Evolutionary conservation across 805 yeast genomes (phyloP).

Genomic region (Jamesozyma lodderae): DNA sequence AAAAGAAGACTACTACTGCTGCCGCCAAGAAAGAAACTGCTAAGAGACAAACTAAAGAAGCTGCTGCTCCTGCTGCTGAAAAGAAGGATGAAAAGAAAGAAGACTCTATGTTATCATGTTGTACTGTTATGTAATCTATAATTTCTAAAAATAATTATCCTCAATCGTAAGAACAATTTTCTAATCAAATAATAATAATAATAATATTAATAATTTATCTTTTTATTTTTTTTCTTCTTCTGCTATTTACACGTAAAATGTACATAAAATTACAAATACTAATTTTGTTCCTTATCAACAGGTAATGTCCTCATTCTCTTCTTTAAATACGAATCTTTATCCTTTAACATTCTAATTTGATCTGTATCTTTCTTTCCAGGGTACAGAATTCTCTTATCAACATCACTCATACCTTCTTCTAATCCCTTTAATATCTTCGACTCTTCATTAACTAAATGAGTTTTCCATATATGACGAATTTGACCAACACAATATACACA

Average conservation of each 20-base stretch:
- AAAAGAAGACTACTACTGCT: conserved; percentile 21
- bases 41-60: conserved; percentile 13
- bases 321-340: conserved; percentile 47
- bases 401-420: conserved; percentile 34
- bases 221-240: not conserved
- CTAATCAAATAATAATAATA: not conserved
- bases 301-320: conserved; percentile 50
- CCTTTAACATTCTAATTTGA: conserved; percentile 37
- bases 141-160: not conserved
- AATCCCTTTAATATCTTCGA: conserved; percentile 11
- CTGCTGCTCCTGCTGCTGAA: conserved; percentile 1
- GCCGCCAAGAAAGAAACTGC: conserved; percentile 10
- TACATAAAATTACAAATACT: not conserved
- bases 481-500: conserved; percentile 90
- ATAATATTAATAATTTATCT: not conserved
- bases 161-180: not conserved
- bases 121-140: conserved; percentile 27
- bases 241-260: conserved; percentile 2
- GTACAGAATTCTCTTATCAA: conserved; percentile 58
- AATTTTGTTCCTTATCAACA: conserved; percentile 30
- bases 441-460: conserved; percentile 21
- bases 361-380: conserved; percentile 58
- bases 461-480: conserved; percentile 66
- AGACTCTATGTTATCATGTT: conserved; percentile 20
- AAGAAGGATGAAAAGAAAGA: conserved; percentile 17